These are phyloP conservation scores for Erythrophleum ivorense DNA, from an alignment of 331 rosid genomes.

Conservation along the genomic window DNA sequence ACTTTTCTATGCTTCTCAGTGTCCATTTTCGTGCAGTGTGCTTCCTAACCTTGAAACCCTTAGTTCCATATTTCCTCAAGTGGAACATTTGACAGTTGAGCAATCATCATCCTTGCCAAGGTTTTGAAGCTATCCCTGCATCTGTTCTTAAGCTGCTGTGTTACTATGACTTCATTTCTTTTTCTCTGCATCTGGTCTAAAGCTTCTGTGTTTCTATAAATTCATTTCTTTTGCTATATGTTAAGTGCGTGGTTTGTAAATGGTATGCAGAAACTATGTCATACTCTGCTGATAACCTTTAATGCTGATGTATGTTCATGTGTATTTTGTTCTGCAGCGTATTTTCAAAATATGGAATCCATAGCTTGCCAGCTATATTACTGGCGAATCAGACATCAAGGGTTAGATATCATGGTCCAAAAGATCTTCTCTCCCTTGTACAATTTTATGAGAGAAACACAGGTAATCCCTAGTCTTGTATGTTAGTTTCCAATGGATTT, in stretches of 20 bases:
- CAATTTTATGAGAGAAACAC: conserved; percentile 70
- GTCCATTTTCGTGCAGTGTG: conserved; percentile 64
- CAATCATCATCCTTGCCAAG: conserved; percentile 78
- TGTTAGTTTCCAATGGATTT: conserved; percentile 12
- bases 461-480: conserved; percentile 45
- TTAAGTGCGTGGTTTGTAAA: neutral
- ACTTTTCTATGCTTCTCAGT: conserved; percentile 77
- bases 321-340: conserved; percentile 52
- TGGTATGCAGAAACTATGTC: conserved; percentile 2
- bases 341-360: conserved; percentile 74
- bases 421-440: conserved; percentile 50
- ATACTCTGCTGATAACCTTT: conserved; percentile 19
- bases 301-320: conserved; percentile 26
- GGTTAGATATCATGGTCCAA: conserved; percentile 62
- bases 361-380: conserved; percentile 73
- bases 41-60: conserved; percentile 63
- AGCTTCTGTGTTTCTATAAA: conserved; percentile 24
- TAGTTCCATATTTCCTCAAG: conserved; percentile 72
- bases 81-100: conserved; percentile 70
- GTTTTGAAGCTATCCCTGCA: conserved; percentile 52
- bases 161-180: conserved; percentile 21
- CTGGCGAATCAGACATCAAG: conserved; percentile 66
- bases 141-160: conserved; percentile 17
- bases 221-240: too few species aligned
- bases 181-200: neutral